A percentile compares a stretch with the other conserved stretches of the same genome.
Evolutionary conservation across 257 asterid genomes (phyloP).

Genomic region (Echites panduratus): DNA sequence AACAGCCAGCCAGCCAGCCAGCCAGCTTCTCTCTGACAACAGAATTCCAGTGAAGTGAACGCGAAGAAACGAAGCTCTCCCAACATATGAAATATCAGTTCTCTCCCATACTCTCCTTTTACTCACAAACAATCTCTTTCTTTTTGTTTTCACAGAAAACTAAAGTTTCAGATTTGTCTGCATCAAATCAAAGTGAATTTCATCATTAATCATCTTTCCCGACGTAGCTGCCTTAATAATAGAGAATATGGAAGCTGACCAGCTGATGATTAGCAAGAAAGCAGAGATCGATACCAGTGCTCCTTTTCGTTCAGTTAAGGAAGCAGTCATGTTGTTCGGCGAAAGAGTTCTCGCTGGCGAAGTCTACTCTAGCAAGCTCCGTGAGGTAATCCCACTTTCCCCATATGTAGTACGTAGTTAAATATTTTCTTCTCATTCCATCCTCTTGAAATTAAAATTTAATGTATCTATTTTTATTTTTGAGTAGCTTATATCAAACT

Average conservation of each 20-base stretch:
- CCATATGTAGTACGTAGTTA: not conserved
- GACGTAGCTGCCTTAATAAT: not conserved
- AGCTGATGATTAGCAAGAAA: slow-evolving; percentile 17
- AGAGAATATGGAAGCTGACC: not conserved
- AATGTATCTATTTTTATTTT: no score
- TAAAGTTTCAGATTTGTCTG: not conserved
- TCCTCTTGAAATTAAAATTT: no score
- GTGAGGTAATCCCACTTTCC: slow-evolving; percentile 35
- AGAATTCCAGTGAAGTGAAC: slow-evolving; percentile 73
- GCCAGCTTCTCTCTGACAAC: slow-evolving; percentile 27
- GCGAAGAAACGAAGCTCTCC: slow-evolving; percentile 75
- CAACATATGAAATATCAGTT: not conserved
- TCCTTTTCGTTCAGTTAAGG: slow-evolving; percentile 79
- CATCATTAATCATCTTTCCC: not conserved
- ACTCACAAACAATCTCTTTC: not conserved
- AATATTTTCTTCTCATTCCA: not conserved
- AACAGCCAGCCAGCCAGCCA: no score
- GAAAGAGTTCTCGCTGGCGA: slow-evolving; percentile 69
- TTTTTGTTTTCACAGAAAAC: not conserved
- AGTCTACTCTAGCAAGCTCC: slow-evolving; percentile 51
- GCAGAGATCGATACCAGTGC: slow-evolving; percentile 87
- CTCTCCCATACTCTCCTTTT: slow-evolving; percentile 17
- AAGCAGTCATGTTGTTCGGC: slow-evolving; percentile 73
- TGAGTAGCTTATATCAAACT: no score
- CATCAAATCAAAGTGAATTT: not conserved